Conservation (phyloP, 768 basidiomycete species). For the Hygrophorus pudorinus region DNA sequence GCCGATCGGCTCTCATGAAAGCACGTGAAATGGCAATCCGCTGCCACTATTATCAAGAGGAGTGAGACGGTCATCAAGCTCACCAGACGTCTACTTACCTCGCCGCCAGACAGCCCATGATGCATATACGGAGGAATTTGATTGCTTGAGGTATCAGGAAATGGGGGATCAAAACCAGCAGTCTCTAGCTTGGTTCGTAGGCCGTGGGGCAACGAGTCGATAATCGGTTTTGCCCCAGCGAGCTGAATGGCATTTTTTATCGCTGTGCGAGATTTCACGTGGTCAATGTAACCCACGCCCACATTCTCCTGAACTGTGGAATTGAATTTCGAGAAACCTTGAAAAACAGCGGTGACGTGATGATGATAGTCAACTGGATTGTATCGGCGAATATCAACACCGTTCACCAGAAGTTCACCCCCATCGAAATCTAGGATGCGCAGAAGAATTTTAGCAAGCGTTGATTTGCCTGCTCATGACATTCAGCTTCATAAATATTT, state of each 20-base stretch:
- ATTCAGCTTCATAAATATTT: slow-evolving; percentile 9
- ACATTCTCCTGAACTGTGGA: slow-evolving; percentile 75
- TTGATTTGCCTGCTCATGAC: slow-evolving; percentile 61
- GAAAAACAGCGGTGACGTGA: slow-evolving; percentile 74
- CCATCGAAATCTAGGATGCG: slow-evolving; percentile 69
- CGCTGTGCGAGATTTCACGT: slow-evolving; percentile 44
- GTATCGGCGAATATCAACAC: slow-evolving; percentile 52
- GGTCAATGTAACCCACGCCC: slow-evolving; percentile 68
- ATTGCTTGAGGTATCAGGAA: slow-evolving; percentile 26
- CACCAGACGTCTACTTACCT: slow-evolving; percentile 37
- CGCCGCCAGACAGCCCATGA: slow-evolving; percentile 76
- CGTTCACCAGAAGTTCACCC: slow-evolving; percentile 64
- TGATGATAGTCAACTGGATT: slow-evolving; percentile 63
- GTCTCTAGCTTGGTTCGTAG: slow-evolving; percentile 64
- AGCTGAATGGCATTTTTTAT: slow-evolving; percentile 58
- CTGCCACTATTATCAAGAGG: slow-evolving; percentile 61
- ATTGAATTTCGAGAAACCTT: slow-evolving; percentile 76
- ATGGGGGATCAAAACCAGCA: slow-evolving; percentile 43
- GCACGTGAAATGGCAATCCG: slow-evolving; percentile 78
- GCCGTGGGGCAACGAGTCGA: slow-evolving; percentile 59
- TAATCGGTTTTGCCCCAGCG: slow-evolving; percentile 60
- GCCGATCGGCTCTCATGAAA: slow-evolving; percentile 74
- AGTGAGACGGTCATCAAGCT: background rate
- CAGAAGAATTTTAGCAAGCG: slow-evolving; percentile 71
- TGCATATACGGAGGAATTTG: slow-evolving; percentile 26